Evolutionary conservation across 306 rosid genomes (phyloP).

Genomic region (Inga laurina): DNA sequence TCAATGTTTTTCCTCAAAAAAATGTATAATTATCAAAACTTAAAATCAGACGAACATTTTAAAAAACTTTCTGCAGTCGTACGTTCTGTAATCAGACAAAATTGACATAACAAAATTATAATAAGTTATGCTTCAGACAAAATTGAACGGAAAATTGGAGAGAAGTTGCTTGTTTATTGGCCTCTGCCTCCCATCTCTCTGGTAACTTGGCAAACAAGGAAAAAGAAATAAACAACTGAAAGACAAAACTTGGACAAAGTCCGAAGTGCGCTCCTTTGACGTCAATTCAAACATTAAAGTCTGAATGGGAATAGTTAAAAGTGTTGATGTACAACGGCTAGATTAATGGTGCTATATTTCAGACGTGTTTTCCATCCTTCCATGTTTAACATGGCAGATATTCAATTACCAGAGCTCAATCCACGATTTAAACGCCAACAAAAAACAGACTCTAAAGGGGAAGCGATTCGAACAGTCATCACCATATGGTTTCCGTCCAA

Average conservation of each 20-base stretch:
- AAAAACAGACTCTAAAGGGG: neutral
- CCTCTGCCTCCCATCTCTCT: neutral
- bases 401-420: neutral
- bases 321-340: neutral
- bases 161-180: neutral
- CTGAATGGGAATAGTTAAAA: neutral
- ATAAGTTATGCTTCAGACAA: neutral
- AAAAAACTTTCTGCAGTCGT: no score
- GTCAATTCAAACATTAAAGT: neutral
- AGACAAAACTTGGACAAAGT: neutral
- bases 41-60: neutral
- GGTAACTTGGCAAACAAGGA: neutral
- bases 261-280: neutral
- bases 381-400: neutral
- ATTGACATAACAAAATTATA: neutral
- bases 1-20: no score
- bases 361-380: neutral
- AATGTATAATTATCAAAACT: neutral
- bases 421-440: neutral
- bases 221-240: neutral
- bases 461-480: neutral
- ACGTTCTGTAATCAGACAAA: neutral
- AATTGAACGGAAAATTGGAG: neutral
- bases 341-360: neutral
- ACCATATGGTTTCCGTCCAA: neutral